Evolutionary conservation across 139 green algal genomes (phyloP), one percentile per base, ranked within the genome.

Genomic region (Zygnema cylindricum): DNA sequence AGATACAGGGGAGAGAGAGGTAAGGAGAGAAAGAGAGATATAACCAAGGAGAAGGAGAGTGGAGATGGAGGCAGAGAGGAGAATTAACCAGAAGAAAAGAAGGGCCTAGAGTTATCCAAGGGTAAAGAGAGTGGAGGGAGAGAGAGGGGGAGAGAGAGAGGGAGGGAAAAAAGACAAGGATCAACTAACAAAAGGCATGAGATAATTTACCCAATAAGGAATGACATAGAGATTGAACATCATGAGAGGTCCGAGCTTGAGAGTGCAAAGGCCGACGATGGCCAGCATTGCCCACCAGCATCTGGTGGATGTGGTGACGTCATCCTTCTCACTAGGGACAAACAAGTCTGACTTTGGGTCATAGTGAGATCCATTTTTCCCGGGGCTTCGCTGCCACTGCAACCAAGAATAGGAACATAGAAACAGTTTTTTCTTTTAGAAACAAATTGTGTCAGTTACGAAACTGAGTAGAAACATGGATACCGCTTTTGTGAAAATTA

Each of bases 181-280:
- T 3, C 36, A 2, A 55, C 0, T 16, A 35, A 0, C 16, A 55
- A 33, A 0, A 7, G 2, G 7, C 69, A 0, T 33, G 3, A 35
- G 39, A 7, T 38, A 35, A 86, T 55, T 85, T 42, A 91, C 89
- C 90, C 93, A 95, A 94, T 98, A 98, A 43, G 96, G 96, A 71
- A 98, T 69, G 2, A 98, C 86, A 94, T 98, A 98, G 43, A 98
- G 94, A 84, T 96, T 96, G 88, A 98, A 84, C 90, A 98, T 96
- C 36, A 89, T 86, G 30, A 95, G 54, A 36, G 94, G 86, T 63
- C 96, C 96, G 81, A 98, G 90, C 43, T 93, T 92, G 43, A 94
- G 69, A 38, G 95, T 96, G 92, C 85, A 92, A n/a, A 89, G 95
- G 0, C 91, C 96, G 73, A 98, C 92, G 30, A 98, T 73, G 23